These are phyloP conservation scores for Phytophthora megakarya DNA, from an alignment of 352 stramenopile species.

Conservation along the genomic window DNA sequence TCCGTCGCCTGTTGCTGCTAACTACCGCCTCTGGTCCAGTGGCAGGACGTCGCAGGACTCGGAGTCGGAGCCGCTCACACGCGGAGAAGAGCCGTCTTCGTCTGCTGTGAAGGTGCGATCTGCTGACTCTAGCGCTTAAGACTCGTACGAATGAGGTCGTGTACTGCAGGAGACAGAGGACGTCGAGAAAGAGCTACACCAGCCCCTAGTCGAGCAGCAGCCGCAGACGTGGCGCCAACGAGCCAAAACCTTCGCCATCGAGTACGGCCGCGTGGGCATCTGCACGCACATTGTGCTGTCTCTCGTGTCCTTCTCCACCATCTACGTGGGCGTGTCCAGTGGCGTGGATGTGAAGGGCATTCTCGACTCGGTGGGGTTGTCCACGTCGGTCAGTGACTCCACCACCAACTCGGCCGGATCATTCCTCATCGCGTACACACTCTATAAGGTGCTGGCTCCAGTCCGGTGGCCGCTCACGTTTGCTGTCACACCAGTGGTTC, in stretches of 20 bases:
- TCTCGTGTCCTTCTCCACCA: slow-evolving; percentile 69
- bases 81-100: slow-evolving; percentile 16
- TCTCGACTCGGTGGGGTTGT: slow-evolving; percentile 53
- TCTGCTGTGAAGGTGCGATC: slow-evolving; percentile 27
- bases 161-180: slow-evolving; percentile 12
- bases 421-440: slow-evolving; percentile 80
- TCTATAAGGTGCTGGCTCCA: slow-evolving; percentile 82
- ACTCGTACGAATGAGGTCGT: too few species aligned
- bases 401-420: slow-evolving; percentile 70
- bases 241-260: slow-evolving; percentile 80
- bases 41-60: slow-evolving; percentile 30
- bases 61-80: slow-evolving; percentile 49
- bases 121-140: background rate
- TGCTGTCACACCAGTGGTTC: slow-evolving; percentile 74
- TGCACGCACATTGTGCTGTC: slow-evolving; percentile 81
- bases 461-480: slow-evolving; percentile 85
- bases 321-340: slow-evolving; percentile 74
- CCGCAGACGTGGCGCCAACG: slow-evolving; percentile 62
- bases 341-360: slow-evolving; percentile 69
- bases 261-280: slow-evolving; percentile 82
- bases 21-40: slow-evolving; percentile 46
- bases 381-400: slow-evolving; percentile 43
- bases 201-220: slow-evolving; percentile 5
- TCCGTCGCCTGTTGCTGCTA: slow-evolving; percentile 24
- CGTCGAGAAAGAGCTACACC: slow-evolving; percentile 31